Conservation (phyloP, 768 basidiomycete genomes). For the Suillus spraguei region DNA sequence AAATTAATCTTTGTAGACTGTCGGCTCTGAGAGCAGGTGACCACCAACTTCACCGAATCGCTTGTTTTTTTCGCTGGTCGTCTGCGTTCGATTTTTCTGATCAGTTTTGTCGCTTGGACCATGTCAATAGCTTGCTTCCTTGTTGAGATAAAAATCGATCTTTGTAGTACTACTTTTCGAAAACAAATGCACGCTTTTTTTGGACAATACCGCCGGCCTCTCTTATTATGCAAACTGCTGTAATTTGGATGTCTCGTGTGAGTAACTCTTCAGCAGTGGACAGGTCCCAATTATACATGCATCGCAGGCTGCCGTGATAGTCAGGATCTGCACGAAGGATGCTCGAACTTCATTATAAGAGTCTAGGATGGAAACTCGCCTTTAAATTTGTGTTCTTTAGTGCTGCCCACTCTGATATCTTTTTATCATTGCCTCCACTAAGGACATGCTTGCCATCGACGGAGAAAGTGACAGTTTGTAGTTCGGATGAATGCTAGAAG, state of each 20-base stretch:
- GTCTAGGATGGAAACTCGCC: background rate
- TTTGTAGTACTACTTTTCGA: too few species aligned
- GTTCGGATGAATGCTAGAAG: background rate
- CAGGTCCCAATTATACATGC: background rate
- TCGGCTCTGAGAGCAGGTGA: too few species aligned
- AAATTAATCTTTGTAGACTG: too few species aligned
- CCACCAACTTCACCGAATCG: too few species aligned
- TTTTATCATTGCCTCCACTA: background rate
- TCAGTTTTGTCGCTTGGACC: too few species aligned
- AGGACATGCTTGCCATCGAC: background rate
- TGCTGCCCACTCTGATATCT: background rate
- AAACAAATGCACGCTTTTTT: too few species aligned
- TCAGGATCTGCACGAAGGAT: background rate
- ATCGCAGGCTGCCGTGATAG: background rate
- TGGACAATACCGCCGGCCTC: too few species aligned
- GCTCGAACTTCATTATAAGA: background rate
- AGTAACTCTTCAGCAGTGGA: background rate
- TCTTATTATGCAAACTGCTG: too few species aligned
- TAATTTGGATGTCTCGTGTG: background rate
- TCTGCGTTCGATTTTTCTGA: too few species aligned
- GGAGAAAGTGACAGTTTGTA: background rate
- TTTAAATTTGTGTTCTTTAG: background rate
- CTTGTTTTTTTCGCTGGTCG: too few species aligned
- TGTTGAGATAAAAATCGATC: too few species aligned
- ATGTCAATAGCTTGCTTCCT: too few species aligned